Conservation (phyloP, 202 grass and related monocot species). For the Musa balbisiana region DNA sequence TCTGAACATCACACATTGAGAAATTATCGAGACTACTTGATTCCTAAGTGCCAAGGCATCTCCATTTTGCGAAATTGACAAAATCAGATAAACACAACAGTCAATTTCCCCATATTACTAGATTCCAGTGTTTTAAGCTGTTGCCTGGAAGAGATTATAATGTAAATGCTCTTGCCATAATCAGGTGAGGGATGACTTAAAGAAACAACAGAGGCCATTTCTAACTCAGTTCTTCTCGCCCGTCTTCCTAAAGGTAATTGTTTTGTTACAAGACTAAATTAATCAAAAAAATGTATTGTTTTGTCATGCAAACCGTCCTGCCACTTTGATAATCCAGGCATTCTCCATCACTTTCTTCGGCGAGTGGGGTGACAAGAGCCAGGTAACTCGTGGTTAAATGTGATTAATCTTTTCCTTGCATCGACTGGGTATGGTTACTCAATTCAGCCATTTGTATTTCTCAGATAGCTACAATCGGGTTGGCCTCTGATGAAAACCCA, state of each 20-base stretch:
- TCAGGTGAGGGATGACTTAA: conserved; percentile 68
- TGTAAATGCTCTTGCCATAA: conserved; percentile 1
- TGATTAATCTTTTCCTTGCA: neutral
- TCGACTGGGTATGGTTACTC: neutral
- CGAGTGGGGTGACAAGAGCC: conserved; percentile 99
- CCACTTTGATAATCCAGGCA: conserved; percentile 43
- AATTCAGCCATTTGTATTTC: neutral
- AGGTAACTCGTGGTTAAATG: conserved; percentile 43
- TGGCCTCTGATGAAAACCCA: conserved; percentile 91
- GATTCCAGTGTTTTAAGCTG: too few relatives aligned
- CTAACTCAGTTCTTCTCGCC: conserved; percentile 86
- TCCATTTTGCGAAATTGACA: too few relatives aligned
- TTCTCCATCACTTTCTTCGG: conserved; percentile 99
- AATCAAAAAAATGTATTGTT: too few relatives aligned
- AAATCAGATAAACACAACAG: too few relatives aligned
- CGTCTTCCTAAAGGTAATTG: conserved; percentile 86
- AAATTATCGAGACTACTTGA: too few relatives aligned
- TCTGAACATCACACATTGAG: too few relatives aligned
- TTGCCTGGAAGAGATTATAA: too few relatives aligned
- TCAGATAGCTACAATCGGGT: conserved; percentile 95
- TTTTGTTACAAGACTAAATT: conserved; percentile 6
- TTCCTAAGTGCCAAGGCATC: too few relatives aligned
- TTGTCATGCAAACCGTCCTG: conserved; percentile 3
- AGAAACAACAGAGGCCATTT: conserved; percentile 78
- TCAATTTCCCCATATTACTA: too few relatives aligned